Percentiles rank a stretch among this genome's conserved stretches.
Evolutionary conservation across 73 alveolate species (phyloP).

Genomic region (Breviolum minutum): DNA sequence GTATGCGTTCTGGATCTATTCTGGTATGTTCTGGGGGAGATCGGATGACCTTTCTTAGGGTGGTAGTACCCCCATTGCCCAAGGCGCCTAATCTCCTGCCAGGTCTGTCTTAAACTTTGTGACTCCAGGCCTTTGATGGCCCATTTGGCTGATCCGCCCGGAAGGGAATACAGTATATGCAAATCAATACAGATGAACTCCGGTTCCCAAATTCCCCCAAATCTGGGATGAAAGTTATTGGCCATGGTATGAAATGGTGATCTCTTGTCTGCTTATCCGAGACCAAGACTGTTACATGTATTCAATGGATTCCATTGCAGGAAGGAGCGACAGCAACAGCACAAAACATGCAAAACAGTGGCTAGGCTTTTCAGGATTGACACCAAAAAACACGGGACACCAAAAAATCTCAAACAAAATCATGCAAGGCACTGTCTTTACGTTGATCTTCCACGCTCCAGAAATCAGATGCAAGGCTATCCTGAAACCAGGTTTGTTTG

Average conservation of each 20-base stretch:
- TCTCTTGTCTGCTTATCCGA: too few species aligned
- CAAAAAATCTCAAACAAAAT: neutral
- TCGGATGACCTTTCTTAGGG: neutral
- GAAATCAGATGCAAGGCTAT: neutral
- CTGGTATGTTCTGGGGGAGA: neutral
- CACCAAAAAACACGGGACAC: too few species aligned
- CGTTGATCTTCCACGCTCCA: neutral
- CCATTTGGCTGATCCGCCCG: neutral
- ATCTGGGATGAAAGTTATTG: too few species aligned
- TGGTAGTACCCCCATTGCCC: neutral
- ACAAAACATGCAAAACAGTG: too few species aligned
- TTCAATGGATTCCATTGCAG: too few species aligned
- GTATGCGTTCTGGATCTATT: neutral
- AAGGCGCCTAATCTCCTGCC: constrained; percentile 2
- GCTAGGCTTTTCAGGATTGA: too few species aligned
- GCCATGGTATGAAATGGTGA: too few species aligned
- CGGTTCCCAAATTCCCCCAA: neutral
- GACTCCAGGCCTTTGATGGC: neutral
- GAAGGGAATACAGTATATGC: too few species aligned
- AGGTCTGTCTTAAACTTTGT: neutral
- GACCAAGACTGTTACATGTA: too few species aligned
- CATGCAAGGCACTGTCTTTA: neutral
- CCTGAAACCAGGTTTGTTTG: neutral
- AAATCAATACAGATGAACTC: neutral
- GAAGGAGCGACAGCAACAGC: too few species aligned